Conservation (phyloP, 768 basidiomycete species). For the Russula griseocarnosa region DNA sequence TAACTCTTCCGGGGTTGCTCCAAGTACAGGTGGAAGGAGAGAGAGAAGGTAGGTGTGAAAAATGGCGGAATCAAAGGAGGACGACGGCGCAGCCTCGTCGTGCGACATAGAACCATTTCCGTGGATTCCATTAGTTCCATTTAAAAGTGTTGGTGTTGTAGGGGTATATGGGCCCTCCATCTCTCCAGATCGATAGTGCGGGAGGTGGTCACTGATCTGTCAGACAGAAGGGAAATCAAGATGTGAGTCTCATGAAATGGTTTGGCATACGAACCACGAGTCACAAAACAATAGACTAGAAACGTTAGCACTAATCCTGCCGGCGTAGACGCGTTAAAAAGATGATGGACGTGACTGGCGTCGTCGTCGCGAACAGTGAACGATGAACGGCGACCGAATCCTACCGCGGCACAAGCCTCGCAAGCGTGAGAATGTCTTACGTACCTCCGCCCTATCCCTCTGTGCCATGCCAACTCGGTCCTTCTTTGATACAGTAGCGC, state of each 20-base stretch:
- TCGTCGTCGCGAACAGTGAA: slow-evolving; percentile 21
- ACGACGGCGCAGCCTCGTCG: slow-evolving; percentile 39
- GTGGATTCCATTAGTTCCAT: slow-evolving; percentile 26
- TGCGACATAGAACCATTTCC: slow-evolving; percentile 26
- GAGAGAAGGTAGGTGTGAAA: slow-evolving; percentile 69
- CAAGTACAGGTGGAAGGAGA: slow-evolving; percentile 78
- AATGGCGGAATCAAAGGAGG: slow-evolving; percentile 60
- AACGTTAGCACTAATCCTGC: not conserved
- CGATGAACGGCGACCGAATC: slow-evolving; percentile 2
- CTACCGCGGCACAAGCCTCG: not conserved
- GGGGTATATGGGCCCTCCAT: slow-evolving; percentile 30
- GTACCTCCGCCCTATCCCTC: not conserved
- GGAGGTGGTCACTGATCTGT: slow-evolving; percentile 14
- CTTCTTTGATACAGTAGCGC: too few relatives aligned
- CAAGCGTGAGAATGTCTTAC: slow-evolving; percentile 20
- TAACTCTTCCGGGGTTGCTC: slow-evolving; percentile 61
- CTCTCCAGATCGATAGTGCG: slow-evolving; percentile 9
- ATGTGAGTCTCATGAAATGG: slow-evolving; percentile 1
- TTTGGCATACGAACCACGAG: slow-evolving; percentile 5
- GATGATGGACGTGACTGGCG: slow-evolving; percentile 9
- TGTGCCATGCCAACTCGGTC: not conserved
- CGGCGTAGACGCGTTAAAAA: slow-evolving; percentile 13
- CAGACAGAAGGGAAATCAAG: not conserved
- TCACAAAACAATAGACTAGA: not conserved
- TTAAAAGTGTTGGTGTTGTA: slow-evolving; percentile 23